Base-by-base conservation (phyloP, 1,284 basidiomycete genomes). In the Takashimella koratensis region DNA sequence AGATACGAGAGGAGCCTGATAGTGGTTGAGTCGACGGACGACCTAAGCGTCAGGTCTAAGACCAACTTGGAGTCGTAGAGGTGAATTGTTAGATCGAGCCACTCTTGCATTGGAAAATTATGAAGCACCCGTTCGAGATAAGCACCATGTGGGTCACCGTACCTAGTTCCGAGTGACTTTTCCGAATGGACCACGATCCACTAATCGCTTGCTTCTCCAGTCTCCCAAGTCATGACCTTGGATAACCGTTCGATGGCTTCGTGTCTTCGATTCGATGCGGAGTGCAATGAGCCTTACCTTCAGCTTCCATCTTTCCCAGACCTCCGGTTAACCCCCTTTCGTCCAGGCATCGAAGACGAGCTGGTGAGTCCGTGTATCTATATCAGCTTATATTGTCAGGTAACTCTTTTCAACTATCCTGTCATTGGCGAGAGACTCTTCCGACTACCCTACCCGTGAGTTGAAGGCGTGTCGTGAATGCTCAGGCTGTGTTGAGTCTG, bases 361-460 rank as follows among this genome's bases (percentile, higher is more conserved):
- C 20, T 62, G 0, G 64, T 63, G 45, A 46, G 55, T 52, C 19
- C 11, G n/a, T 36, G 30, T 36, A 8, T 36, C 30, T 36, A 36
- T 8, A 36, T n/a, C 46, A 13, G n/a, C 51, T 52, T 26, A 57
- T 27, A 16, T n/a, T 20, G 2, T 22, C 45, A 64, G 62, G 51
- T 54, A 12, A 47, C 45, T 21, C 56, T 65, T 16, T 65, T 62
- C 59, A 63, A 60, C 45, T 49, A 59, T 41, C 57, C 51, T 10
- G 43, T 16, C 12, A 52, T 65, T 21, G 62, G 59, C 6, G 16
- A 45, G 36, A 55, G 63, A 11, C 57, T 65, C 5, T 63, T 48
- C 47, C 25, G 39, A 5, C 46, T 61, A 2, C 63, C 63, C 13
- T 63, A 58, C 40, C 63, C 63, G 62, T 64, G 48, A 51, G 62